Conservation (phyloP, 2,329 filamentous ascomycete genomes). For the Cadophora luteo-olivacea region DNA sequence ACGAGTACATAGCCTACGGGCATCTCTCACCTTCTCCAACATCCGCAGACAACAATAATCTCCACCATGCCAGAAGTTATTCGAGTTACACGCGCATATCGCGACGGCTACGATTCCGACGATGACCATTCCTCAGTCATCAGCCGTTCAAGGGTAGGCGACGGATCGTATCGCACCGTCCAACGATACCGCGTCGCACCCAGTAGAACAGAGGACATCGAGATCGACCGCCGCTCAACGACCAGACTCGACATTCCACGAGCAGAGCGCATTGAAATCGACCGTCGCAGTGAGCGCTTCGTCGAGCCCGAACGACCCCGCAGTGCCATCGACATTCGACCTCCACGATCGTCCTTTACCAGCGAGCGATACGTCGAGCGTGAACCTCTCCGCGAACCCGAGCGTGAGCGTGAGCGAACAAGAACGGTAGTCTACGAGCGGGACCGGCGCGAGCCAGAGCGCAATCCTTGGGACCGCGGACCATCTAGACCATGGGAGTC, state of each 20-base stretch:
- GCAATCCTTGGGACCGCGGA: constrained; percentile 46
- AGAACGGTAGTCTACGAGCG: constrained; percentile 49
- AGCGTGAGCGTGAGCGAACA: constrained; percentile 36
- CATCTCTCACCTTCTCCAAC: background rate
- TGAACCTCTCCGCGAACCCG: constrained; percentile 40
- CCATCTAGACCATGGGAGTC: constrained; percentile 38
- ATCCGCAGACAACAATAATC: background rate
- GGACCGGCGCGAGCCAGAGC: constrained; percentile 50
- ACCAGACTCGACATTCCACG: constrained; percentile 38
- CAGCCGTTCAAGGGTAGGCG: constrained; percentile 31
- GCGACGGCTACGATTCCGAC: constrained; percentile 44
- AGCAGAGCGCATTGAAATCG: constrained; percentile 42
- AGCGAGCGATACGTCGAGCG: constrained; percentile 37
- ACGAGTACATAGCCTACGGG: constrained; percentile 12
- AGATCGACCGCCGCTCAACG: constrained; percentile 40
- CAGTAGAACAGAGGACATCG: constrained; percentile 40
- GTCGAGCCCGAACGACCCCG: constrained; percentile 39
- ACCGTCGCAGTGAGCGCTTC: constrained; percentile 41
- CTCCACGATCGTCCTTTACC: constrained; percentile 32
- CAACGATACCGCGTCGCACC: constrained; percentile 44
- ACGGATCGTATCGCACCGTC: constrained; percentile 41
- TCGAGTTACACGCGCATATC: constrained; percentile 32
- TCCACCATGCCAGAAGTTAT: constrained; percentile 27
- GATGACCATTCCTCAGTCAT: constrained; percentile 35
- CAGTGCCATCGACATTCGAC: constrained; percentile 38